Evolutionary conservation across 805 yeast genomes (phyloP), one percentile per base, ranked within the genome.

Genomic region (Scheffersomyces amazonensis): DNA sequence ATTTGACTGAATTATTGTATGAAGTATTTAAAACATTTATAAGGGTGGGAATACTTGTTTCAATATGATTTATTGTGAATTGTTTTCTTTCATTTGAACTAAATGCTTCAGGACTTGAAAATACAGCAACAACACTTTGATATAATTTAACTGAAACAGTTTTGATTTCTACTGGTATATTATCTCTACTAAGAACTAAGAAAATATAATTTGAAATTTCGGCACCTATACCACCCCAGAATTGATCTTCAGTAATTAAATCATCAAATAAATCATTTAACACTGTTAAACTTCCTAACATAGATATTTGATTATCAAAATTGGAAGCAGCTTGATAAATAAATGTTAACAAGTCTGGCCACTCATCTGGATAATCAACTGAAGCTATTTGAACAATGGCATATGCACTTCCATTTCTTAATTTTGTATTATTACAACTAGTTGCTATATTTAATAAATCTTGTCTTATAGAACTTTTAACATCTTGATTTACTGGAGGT

Each of bases 341-440:
- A 5, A 58, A 58, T 23, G 60, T 53, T 39, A 86, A 54, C 33
- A 90, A 64, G 16, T 70, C 73, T 0, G 97, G 96, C 98, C 98
- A 91, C 55, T 88, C 95, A 54, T 93, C 98, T 0, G 99, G 99
- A 53, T 78, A 91, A 53, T 91, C 99, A 1, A 81, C 85, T 2
- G 85, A 83, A 0, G 96, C 88, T 12, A 91, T 86, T 51, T 86
- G 95, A 4, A 85, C 85, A 13, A 89, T 76, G 12, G 86, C 82
- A 46, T 87, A 82, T 1, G 90, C 80, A 2, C 85, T 76, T 35
- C 85, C 74, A 21, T 72, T 74, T 41, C 87, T 70, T 12, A 90
- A 65, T 49, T 83, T 86, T 8, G 83, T 66, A 43, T 75, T 74
- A 1, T 69, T 61, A 1, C 64, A 47, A 7, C 61, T 32, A 3